Evolutionary conservation across 2,329 filamentous ascomycete genomes (phyloP).

Genomic region (Colletotrichum abscissum): DNA sequence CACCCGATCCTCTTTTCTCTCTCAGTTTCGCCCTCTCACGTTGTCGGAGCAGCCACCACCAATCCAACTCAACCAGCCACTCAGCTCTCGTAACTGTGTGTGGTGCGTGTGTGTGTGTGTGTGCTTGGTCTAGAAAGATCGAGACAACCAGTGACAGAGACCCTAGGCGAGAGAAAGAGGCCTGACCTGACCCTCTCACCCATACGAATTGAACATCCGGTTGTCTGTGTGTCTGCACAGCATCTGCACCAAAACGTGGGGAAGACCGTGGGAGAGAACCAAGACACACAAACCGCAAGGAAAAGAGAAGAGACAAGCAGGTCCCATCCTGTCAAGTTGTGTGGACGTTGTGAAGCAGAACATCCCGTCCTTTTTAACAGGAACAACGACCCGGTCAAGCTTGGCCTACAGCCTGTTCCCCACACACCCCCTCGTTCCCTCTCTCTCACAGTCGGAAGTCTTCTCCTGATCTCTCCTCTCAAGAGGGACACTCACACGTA

Average conservation of each 20-base stretch:
- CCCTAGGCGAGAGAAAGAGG: neutral
- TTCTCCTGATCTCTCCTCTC: slow-evolving; percentile 6
- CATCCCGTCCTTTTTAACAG: slow-evolving; percentile 34
- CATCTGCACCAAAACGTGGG: slow-evolving; percentile 27
- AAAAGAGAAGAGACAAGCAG: slow-evolving; percentile 18
- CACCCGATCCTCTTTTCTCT: slow-evolving; percentile 14
- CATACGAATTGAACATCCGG: neutral
- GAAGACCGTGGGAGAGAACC: slow-evolving; percentile 2
- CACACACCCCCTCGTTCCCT: neutral
- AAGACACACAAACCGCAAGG: neutral
- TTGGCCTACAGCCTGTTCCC: slow-evolving; percentile 18
- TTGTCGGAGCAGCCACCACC: slow-evolving; percentile 1
- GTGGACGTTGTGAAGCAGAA: slow-evolving; percentile 16
- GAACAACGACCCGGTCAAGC: slow-evolving; percentile 26
- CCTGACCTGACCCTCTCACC: neutral
- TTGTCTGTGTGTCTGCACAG: neutral
- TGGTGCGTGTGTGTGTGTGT: neutral
- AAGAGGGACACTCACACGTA: neutral
- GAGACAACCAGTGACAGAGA: neutral
- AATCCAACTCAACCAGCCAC: neutral
- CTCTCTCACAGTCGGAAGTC: neutral
- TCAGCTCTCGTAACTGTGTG: neutral
- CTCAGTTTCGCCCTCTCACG: slow-evolving; percentile 1
- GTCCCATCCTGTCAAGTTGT: neutral
- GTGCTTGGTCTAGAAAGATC: neutral